Conservation (phyloP, 73 alveolate species). For the Paramecium sonneborni region DNA sequence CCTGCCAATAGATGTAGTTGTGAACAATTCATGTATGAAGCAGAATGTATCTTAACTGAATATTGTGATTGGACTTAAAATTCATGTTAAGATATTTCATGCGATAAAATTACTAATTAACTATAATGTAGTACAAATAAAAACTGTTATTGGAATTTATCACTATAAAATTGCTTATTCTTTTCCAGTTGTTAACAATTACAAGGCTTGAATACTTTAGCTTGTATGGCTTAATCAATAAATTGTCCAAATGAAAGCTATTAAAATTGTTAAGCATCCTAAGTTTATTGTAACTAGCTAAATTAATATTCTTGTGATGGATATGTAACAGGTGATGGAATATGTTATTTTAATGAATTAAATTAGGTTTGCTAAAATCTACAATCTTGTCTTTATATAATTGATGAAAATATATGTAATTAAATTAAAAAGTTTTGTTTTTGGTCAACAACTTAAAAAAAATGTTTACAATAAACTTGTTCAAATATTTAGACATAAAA, state of each 20-base stretch:
- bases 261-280: background rate
- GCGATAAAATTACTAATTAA: background rate
- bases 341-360: background rate
- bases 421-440: background rate
- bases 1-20: background rate
- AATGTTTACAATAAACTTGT: background rate
- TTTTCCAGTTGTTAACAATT: background rate
- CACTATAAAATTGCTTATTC: background rate
- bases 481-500: background rate
- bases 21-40: background rate
- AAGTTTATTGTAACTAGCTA: background rate
- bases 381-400: background rate
- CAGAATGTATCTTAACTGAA: background rate
- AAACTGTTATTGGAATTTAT: background rate
- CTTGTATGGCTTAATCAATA: background rate
- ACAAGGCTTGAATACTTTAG: background rate
- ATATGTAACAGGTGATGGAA: background rate
- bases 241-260: background rate
- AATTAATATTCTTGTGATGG: background rate
- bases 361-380: background rate
- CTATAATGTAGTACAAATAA: background rate
- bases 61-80: background rate
- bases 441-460: background rate
- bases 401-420: background rate
- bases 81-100: background rate